Percentiles rank a stretch among this genome's conserved stretches.
Conservation (phyloP, 768 basidiomycete species). For the Auriscalpium orientale region DNA sequence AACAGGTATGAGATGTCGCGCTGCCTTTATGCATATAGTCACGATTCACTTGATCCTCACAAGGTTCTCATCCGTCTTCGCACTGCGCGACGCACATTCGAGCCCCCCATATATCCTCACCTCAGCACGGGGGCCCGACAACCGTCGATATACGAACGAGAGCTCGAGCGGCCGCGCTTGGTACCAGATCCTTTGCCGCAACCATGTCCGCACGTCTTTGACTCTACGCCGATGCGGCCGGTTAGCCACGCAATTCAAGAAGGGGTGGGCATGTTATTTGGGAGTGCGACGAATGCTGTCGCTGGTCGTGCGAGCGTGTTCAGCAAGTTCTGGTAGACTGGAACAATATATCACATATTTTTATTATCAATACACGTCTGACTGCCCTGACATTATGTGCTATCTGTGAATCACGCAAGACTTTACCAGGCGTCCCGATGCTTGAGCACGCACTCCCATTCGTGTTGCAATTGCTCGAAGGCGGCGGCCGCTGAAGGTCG, state of each 20-base stretch:
- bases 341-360: no score
- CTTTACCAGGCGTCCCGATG: no score
- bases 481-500: no score
- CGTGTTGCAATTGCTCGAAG: no score
- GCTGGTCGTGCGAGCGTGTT: slow-evolving; percentile 41
- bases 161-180: slow-evolving; percentile 48
- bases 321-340: slow-evolving; percentile 39
- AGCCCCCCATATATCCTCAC: slow-evolving; percentile 38
- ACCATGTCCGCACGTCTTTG: slow-evolving; percentile 74
- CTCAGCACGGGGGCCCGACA: slow-evolving; percentile 45
- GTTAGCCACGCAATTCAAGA: slow-evolving; percentile 70
- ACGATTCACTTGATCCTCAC: neutral
- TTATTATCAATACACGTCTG: no score
- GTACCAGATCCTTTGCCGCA: slow-evolving; percentile 48
- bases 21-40: neutral
- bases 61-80: slow-evolving; percentile 55
- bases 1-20: slow-evolving; percentile 39
- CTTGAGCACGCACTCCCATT: no score
- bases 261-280: slow-evolving; percentile 58
- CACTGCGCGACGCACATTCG: slow-evolving; percentile 47
- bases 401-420: no score
- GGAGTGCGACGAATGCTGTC: slow-evolving; percentile 22
- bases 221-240: slow-evolving; percentile 66
- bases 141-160: slow-evolving; percentile 71
- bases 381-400: no score